Base-by-base conservation (phyloP, 2,329 filamentous ascomycete species). In the Cercospora berteroae region DNA sequence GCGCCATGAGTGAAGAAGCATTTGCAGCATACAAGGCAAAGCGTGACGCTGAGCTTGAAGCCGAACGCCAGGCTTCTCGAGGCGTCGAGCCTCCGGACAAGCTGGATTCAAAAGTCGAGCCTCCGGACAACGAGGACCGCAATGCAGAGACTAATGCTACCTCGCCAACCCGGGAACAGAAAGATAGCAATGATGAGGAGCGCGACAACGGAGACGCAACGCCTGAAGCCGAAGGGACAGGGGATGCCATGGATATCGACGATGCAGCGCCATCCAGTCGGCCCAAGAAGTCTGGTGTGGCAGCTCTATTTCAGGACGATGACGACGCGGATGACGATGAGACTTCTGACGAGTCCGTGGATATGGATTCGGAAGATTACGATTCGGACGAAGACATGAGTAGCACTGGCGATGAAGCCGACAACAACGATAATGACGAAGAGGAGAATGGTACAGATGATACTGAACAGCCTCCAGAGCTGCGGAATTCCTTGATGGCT, bases 1-100 rank as follows among this genome's bases (percentile, higher is more conserved):
- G 83, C 7, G 75, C 80, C 12, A 87, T 84, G 8, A 88, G 91
- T 66, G 89, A 90, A 23, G 74, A 77, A 18, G 75, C 72, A 20
- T 66, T 77, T 39, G 72, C 70, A 33, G 75, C 74, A 36, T 77
- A 77, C 60, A 66, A 75, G 27, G 72, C 70, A 20, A 69, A 74
- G 58, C 66, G 74, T 33, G 66, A 76, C 25, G 71, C 72, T 36
- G 63, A 63, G 50, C 31, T 56, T 50, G 48, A 63, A 56, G 72
- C 70, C 36, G 74, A 74, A 48, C 77, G 76, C 58, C 67, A 73
- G 27, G 72, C 69, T 23, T 70, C 73, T 48, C 66, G 73, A 29
- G 65, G 75, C 23, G 70, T 71, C 31, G 55, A 76, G 58, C 74
- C 74, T 13, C 74, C 70, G n/a, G 71, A 74, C 62, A 70, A 68